phyloP scores from a whole-genome alignment of 805 yeast species.

The Candida dajiaensis region DNA sequence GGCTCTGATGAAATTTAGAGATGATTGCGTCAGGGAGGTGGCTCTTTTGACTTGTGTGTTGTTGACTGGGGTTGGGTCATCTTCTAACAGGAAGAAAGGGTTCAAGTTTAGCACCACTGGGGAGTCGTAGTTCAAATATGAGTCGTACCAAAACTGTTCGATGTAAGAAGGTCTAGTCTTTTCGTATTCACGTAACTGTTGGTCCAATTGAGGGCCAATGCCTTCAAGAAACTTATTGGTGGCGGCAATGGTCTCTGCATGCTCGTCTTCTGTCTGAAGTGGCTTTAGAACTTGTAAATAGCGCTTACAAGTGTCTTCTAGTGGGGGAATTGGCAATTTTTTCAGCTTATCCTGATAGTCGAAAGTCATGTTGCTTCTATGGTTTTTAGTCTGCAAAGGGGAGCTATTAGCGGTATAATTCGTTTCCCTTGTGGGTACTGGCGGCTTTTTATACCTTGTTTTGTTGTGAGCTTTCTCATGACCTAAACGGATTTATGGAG shows the following conservation, averaged over 20 bases:
- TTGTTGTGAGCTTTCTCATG: background rate
- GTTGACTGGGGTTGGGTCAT: conserved; percentile 65
- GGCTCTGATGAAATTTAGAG: conserved; percentile 76
- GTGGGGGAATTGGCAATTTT: conserved; percentile 77
- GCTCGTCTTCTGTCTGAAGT: conserved; percentile 73
- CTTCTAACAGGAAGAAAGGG: conserved; percentile 86
- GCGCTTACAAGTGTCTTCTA: conserved; percentile 57
- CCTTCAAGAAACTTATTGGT: conserved; percentile 50
- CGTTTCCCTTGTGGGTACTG: background rate
- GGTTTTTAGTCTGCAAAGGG: background rate
- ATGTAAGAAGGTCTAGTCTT: conserved; percentile 70
- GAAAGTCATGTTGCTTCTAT: conserved; percentile 34
- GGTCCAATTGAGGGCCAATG: conserved; percentile 55
- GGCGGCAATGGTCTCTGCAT: conserved; percentile 51
- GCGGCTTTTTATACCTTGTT: background rate
- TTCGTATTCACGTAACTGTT: conserved; percentile 55
- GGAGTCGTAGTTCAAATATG: conserved; percentile 80
- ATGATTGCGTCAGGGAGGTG: conserved; percentile 68
- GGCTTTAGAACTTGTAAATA: conserved; percentile 71
- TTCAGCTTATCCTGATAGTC: conserved; percentile 51
- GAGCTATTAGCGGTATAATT: background rate
- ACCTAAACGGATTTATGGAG: background rate
- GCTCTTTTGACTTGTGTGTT: conserved; percentile 68
- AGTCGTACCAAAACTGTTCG: conserved; percentile 93
- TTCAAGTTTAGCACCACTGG: conserved; percentile 89